A percentile compares a stretch with the other conserved stretches of the same genome.
Evolutionary conservation across 2,329 filamentous ascomycete species (phyloP).

Genomic region (Rhinocladiella similis): DNA sequence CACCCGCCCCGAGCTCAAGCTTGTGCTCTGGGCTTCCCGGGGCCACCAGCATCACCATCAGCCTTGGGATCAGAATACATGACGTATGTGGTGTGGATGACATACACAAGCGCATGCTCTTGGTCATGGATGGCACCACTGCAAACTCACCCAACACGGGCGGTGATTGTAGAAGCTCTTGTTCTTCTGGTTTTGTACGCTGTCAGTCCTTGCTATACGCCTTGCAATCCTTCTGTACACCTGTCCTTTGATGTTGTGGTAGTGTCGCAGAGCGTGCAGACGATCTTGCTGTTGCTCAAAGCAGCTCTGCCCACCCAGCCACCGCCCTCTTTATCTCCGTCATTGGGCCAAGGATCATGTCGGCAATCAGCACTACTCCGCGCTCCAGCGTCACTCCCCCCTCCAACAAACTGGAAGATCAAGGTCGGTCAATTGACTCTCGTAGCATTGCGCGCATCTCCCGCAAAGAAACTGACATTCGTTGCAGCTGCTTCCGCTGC

Average conservation of each 20-base stretch:
- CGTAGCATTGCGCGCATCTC: not conserved
- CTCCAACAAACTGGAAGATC: conserved; percentile 39
- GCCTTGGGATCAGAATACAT: conserved; percentile 8
- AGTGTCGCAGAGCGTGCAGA: not conserved
- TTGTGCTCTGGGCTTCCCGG: too few species aligned
- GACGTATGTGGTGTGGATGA: conserved; percentile 24
- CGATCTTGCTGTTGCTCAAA: not conserved
- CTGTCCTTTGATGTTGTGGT: not conserved
- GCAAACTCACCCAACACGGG: not conserved
- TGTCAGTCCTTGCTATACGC: not conserved
- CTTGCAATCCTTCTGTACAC: not conserved
- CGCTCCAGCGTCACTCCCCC: conserved; percentile 11
- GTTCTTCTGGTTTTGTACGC: not conserved
- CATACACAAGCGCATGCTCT: conserved; percentile 22
- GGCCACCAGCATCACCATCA: not conserved
- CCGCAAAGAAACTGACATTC: conserved; percentile 10
- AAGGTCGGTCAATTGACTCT: conserved; percentile 29
- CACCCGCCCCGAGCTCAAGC: not conserved
- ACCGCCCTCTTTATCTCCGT: not conserved
- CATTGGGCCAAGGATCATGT: conserved; percentile 26
- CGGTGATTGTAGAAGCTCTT: not conserved
- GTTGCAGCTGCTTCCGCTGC: conserved; percentile 60
- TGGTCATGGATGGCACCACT: conserved; percentile 15
- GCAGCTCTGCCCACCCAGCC: not conserved
- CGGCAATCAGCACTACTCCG: conserved; percentile 15